Evolutionary conservation across 257 asterid species (phyloP), one percentile per base, ranked within the genome.

Genomic region (Sherardia arvensis): DNA sequence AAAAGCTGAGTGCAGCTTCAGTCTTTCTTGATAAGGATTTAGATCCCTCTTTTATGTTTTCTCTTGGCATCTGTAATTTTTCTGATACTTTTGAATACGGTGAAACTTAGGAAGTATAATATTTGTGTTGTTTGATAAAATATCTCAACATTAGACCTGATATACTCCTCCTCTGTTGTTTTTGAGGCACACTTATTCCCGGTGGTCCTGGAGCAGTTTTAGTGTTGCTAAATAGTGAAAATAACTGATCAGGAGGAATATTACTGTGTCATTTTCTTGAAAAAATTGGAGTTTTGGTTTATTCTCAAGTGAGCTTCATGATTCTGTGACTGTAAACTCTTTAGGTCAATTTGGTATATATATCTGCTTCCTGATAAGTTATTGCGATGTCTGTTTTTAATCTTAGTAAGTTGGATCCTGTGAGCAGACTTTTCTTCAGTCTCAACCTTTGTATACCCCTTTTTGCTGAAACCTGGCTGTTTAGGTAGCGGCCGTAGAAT

Each of bases 151-250:
- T 21, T 9, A 75, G 77, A 59, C 77, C 72, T 68, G 78, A 71
- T 30, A 67, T 68, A 53, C 78, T 54, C 67, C 79, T 70, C 65
- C 61, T 69, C 61, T 62, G 29, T 65, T 69, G 70, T 53, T 73
- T 27, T 21, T 69, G 71, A 15, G 28, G 64, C 63, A 49, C 18
- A 40, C 66, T 48, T 61, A 27, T 64, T 72, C 71, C 64, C 51
- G 8, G 36, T 57, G 53, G 60, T 59, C 59, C 66, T 62, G 70
- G 57, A 15, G 29, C 30, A 43, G 22, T 53, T 9, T 0, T n/a
- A 27, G 17, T 4, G 14, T 28, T 58, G 65, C 29, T 23, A 45
- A 11, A n/a, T n/a, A n/a, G n/a, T n/a, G n/a, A n/a, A n/a, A n/a
- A n/a, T n/a, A n/a, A n/a, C n/a, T n/a, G n/a, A n/a, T n/a, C n/a